A percentile compares a stretch with the other conserved stretches of the same genome.
These are phyloP conservation scores for Paramecium biaurelia DNA, from an alignment of 73 alveolate genomes.

Conservation along the genomic window DNA sequence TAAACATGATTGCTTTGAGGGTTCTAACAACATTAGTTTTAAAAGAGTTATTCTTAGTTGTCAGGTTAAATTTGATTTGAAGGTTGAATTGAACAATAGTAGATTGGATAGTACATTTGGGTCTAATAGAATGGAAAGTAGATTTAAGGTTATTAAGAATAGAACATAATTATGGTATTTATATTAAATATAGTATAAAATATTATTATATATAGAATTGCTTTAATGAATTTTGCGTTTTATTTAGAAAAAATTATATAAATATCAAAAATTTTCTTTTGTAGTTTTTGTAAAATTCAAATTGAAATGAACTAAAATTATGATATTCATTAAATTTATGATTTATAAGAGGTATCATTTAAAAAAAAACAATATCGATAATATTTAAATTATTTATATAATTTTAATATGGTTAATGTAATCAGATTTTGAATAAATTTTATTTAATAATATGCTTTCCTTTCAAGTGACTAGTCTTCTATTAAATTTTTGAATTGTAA, in stretches of 20 bases:
- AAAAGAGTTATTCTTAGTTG: background rate
- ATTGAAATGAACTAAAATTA: too few relatives aligned
- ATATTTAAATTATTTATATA: background rate
- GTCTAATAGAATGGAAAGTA: background rate
- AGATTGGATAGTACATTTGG: background rate
- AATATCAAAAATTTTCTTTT: too few relatives aligned
- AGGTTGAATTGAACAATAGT: background rate
- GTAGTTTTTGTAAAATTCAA: background rate
- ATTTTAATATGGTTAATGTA: background rate
- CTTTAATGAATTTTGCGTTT: background rate
- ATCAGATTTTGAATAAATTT: background rate
- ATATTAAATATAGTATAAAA: background rate
- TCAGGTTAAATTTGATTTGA: background rate
- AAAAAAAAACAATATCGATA: background rate
- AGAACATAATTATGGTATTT: background rate
- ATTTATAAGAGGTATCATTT: background rate
- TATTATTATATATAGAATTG: background rate
- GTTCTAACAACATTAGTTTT: too few relatives aligned
- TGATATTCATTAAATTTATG: background rate
- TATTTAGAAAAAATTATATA: background rate
- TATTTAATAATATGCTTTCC: background rate
- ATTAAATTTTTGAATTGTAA: conserved; percentile 3
- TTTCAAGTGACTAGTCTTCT: background rate
- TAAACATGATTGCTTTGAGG: background rate
- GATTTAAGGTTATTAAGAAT: background rate